Base-by-base conservation (phyloP, 2,329 filamentous ascomycete genomes). In the Fusarium proliferatum region DNA sequence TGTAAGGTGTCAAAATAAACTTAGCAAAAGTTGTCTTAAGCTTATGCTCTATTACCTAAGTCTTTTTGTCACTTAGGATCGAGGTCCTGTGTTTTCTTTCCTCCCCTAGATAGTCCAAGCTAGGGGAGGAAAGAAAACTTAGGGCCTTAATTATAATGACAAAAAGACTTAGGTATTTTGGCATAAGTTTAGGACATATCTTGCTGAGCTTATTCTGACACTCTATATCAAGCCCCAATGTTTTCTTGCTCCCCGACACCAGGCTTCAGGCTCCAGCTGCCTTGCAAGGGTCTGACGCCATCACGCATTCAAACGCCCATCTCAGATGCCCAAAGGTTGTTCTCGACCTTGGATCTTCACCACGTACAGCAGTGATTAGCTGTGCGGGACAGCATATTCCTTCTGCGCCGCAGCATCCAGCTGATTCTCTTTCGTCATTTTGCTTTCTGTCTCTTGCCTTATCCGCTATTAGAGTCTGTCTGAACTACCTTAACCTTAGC, bases 231-330 rank as follows among this genome's bases (percentile, higher is more conserved):
- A 41, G 7, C 12, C 21, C 45, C 19, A 6, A 9, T 30, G 19
- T 21, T 30, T 48, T 48, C 26, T 48, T 48, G 6, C 26, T 16
- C 26, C 45, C 45, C 26, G 6, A 57, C 58, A 59, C 65, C 48
- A n/a, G 45, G 26, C 45, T 48, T 71, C 61, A 53, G 59, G 42
- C 41, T 43, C 42, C 61, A 46, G 48, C 41, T 66, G 63, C 48
- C 56, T 66, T 45, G 34, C 69, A 66, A 62, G 64, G 73, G 69
- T 78, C 76, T 78, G 76, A 78, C 76, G 76, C 71, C 75, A 78
- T 78, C 68, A 71, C 69, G 68, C 73, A 78, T 75, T 64, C 51
- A 66, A 66, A 66, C 66, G 69, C 65, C 73, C 56, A 74, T 58
- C 62, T 61, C 48, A 39, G 59, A 46, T 61, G 48, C 60, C 66